Base-by-base conservation (phyloP, 2,329 filamentous ascomycete genomes). In the Grosmannia clavigera region DNA sequence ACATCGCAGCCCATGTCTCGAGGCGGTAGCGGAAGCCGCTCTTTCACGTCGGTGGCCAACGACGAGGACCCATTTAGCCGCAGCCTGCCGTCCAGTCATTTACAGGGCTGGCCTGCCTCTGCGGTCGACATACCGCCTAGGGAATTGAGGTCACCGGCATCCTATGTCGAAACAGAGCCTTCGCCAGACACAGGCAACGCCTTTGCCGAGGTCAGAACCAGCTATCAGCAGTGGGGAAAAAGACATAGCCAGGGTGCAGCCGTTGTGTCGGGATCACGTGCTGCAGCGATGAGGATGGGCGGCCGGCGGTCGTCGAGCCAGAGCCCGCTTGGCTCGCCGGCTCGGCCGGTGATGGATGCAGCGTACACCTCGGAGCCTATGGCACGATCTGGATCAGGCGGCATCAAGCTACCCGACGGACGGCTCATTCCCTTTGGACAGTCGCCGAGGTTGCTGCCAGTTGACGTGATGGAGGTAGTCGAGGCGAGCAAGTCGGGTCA, bases 1-100 rank as follows among this genome's bases (percentile, higher is more conserved):
- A 72, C 74, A 31, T 78, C 76, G 9, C 74, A 78, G 62, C 78
- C 78, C 5, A 78, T 81, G 75, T 76, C 76, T 1, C 74, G 78
- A 3, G 69, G 78, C 61, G 65, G 72, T 0, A 78, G 77, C 35
- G 22, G 31, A 31, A 14, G 10, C 12, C 7, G 14, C 11, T 25
- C n/a, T 1, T 33, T 12, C 6, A 52, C 3, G 14, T 3, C 19
- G 19, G 16, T 7, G 9, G 7, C 10, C 16, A 27, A 31, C 33
- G 33, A 22, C 1, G n/a, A 43, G n/a, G 12, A 14, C 5, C 25
- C 11, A 3, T 40, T 53, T 22, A 58, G 57, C 31, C 56, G 27
- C 35, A 58, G 52, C 6, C 38, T 57, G 31, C 61, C 54, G 16
- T 29, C 48, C 22, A 51, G 50, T 25, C 22, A 31, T 6, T 11